phyloP scores from a whole-genome alignment of 257 asterid genomes.

The Galeopsis tetrahit region DNA sequence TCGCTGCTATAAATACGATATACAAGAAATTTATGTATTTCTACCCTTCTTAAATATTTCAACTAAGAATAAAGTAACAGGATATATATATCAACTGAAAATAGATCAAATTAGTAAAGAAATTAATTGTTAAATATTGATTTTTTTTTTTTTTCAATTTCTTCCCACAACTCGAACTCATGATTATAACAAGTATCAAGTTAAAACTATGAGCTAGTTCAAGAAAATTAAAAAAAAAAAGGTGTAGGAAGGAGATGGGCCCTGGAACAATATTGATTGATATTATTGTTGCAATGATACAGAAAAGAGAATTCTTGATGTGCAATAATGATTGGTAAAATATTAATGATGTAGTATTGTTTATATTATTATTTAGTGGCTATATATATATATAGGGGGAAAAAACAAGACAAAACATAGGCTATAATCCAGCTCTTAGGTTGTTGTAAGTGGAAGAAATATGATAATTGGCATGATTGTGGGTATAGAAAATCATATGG shows the following conservation, averaged over 20 bases:
- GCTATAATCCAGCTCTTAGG: conserved; percentile 51
- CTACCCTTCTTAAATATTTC: too few species aligned
- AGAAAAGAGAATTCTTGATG: conserved; percentile 25
- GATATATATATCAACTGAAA: too few species aligned
- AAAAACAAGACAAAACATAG: not conserved
- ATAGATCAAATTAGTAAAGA: too few species aligned
- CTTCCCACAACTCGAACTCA: too few species aligned
- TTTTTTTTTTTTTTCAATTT: too few species aligned
- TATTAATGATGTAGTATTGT: conserved; percentile 24
- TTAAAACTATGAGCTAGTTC: not conserved
- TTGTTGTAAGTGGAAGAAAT: conserved; percentile 56
- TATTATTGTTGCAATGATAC: conserved; percentile 40
- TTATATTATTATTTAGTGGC: conserved; percentile 12
- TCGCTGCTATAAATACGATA: too few species aligned
- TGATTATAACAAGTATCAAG: too few species aligned
- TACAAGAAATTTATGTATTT: too few species aligned
- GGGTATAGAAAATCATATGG: conserved; percentile 37
- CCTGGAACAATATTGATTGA: not conserved
- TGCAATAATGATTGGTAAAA: conserved; percentile 35
- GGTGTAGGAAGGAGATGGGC: conserved; percentile 17
- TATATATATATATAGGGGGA: not conserved
- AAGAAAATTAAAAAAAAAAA: not conserved
- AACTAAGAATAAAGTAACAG: too few species aligned
- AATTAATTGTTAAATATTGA: too few species aligned
- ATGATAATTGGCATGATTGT: conserved; percentile 55